phyloP scores from a whole-genome alignment of 208 protist genomes.

The Leishmania braziliensis region DNA sequence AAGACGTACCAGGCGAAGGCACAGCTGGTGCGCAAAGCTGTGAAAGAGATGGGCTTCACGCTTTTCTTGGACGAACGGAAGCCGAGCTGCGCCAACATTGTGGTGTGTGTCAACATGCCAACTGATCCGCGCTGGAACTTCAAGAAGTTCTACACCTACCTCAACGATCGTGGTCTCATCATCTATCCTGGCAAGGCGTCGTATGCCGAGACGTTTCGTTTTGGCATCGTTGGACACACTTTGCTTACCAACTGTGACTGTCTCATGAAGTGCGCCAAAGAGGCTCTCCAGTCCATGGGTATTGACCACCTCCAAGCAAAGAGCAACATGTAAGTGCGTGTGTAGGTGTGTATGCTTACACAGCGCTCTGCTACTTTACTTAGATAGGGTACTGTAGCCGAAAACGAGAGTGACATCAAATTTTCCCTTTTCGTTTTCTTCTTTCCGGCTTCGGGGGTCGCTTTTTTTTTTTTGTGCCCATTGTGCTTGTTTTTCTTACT shows the following conservation, averaged over 20 bases:
- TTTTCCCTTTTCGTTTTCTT: not conserved
- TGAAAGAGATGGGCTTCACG: constrained; percentile 74
- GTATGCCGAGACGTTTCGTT: constrained; percentile 84
- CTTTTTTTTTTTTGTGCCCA: not conserved
- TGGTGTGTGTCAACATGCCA: constrained; percentile 85
- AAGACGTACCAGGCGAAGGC: constrained; percentile 64
- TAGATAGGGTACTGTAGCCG: not conserved
- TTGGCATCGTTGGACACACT: constrained; percentile 86
- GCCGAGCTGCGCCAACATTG: constrained; percentile 74
- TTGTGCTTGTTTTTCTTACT: not conserved
- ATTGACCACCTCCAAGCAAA: constrained; percentile 46
- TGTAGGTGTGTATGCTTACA: not conserved
- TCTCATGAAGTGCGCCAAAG: constrained; percentile 55
- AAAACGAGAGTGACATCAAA: not conserved
- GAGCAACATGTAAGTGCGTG: constrained; percentile 43
- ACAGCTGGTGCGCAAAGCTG: constrained; percentile 50
- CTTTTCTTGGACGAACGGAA: constrained; percentile 65
- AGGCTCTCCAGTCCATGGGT: constrained; percentile 62
- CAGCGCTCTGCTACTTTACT: not conserved
- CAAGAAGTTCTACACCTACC: constrained; percentile 80
- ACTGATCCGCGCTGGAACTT: constrained; percentile 82
- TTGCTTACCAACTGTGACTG: constrained; percentile 43
- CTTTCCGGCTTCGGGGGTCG: not conserved
- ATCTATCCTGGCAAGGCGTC: constrained; percentile 90
- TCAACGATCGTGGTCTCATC: constrained; percentile 73